A percentile compares a stretch with the other conserved stretches of the same genome.
These are phyloP conservation scores for Pleurotus tuoliensis DNA, from an alignment of 768 basidiomycete species.

Conservation along the genomic window DNA sequence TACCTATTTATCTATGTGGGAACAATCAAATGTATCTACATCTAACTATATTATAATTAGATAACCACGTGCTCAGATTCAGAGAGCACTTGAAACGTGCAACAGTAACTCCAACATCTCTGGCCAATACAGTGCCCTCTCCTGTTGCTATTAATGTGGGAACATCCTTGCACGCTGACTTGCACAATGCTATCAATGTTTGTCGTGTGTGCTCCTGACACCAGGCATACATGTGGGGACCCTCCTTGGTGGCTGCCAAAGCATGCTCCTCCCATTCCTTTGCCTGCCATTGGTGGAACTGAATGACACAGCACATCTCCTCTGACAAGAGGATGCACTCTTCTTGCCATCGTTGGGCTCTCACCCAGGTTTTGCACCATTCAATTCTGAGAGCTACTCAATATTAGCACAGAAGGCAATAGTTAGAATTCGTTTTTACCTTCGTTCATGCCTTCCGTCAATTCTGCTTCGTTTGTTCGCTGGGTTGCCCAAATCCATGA, in stretches of 20 bases:
- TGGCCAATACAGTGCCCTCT: background rate
- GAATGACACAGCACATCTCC: slow-evolving; percentile 7
- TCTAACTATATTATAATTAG: no score
- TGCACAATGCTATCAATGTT: background rate
- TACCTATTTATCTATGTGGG: no score
- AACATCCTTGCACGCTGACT: background rate
- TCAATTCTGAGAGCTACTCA: slow-evolving; percentile 8
- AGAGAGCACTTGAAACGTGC: no score
- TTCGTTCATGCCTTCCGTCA: slow-evolving; percentile 2
- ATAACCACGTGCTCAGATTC: no score
- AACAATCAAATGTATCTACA: no score
- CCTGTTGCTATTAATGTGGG: background rate
- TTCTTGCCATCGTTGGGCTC: slow-evolving; percentile 4
- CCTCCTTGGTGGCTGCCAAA: background rate
- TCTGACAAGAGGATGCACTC: slow-evolving; percentile 4
- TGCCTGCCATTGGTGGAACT: background rate
- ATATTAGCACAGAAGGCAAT: background rate
- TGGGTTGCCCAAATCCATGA: slow-evolving; percentile 12
- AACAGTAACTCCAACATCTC: no score
- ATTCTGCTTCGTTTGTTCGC: background rate
- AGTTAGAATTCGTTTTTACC: background rate
- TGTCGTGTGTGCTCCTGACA: background rate
- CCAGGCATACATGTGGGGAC: background rate
- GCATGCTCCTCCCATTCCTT: background rate
- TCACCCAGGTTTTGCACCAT: slow-evolving; percentile 9